Evolutionary conservation across 2,329 filamentous ascomycete species (phyloP).

Genomic region (Fusarium camptoceras): DNA sequence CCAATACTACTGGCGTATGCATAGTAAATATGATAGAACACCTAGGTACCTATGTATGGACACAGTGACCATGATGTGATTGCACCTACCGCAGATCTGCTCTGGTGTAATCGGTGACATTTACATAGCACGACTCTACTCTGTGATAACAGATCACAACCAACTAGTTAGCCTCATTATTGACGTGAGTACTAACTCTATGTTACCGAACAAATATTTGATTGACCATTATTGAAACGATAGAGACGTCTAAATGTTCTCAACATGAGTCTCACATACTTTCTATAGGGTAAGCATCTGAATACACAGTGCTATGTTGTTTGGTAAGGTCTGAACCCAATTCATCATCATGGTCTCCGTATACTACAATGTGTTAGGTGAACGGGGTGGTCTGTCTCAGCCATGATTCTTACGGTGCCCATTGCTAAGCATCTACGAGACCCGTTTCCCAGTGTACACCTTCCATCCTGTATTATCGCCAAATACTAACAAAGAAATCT

Average conservation of each 20-base stretch:
- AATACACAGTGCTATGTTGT: neutral
- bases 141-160: neutral
- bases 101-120: neutral
- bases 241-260: neutral
- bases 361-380: neutral
- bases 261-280: neutral
- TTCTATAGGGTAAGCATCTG: slow-evolving; percentile 1
- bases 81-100: neutral
- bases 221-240: neutral
- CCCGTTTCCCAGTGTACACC: neutral
- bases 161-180: neutral
- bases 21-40: neutral
- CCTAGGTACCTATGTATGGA: neutral
- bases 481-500: neutral
- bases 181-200: neutral
- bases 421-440: neutral
- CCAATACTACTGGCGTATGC: neutral
- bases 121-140: neutral
- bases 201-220: neutral
- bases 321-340: neutral
- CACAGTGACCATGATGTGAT: neutral
- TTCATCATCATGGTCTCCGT: neutral
- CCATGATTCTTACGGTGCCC: neutral
- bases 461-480: neutral
- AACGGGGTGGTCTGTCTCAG: neutral